These are phyloP conservation scores for Akanthomyces uredinophilus DNA, from an alignment of 2,329 filamentous ascomycete species.

Conservation along the genomic window DNA sequence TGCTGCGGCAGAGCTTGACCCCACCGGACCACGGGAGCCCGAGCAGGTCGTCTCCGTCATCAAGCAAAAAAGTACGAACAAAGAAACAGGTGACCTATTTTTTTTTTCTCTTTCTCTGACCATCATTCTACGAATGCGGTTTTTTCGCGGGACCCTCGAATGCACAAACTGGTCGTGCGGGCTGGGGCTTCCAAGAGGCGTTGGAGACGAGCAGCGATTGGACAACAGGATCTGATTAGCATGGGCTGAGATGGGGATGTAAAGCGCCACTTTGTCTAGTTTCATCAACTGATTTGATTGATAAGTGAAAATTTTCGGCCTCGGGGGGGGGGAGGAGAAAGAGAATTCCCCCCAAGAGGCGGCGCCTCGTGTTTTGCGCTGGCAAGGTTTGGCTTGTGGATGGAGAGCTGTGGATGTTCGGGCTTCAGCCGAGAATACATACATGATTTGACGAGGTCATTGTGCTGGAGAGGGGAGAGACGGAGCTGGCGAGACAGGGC, in stretches of 20 bases:
- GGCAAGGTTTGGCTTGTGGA: background rate
- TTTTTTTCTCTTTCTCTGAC: background rate
- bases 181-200: background rate
- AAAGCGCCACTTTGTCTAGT: background rate
- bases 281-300: conserved; percentile 7
- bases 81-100: conserved; percentile 4
- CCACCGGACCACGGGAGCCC: background rate
- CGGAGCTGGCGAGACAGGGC: background rate
- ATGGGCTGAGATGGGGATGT: background rate
- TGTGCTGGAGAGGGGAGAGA: too few relatives aligned
- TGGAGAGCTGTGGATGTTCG: background rate
- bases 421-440: too few relatives aligned
- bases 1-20: background rate
- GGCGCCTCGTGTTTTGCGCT: background rate
- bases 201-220: background rate
- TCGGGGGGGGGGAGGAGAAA: background rate
- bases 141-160: background rate
- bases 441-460: too few relatives aligned
- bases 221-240: conserved; percentile 12
- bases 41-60: background rate
- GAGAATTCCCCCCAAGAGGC: background rate
- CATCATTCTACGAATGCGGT: background rate
- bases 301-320: conserved; percentile 5
- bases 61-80: background rate
- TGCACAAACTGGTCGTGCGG: background rate